Evolutionary conservation across 140 eudicot species (phyloP).

Genomic region (Cichorium intybus): DNA sequence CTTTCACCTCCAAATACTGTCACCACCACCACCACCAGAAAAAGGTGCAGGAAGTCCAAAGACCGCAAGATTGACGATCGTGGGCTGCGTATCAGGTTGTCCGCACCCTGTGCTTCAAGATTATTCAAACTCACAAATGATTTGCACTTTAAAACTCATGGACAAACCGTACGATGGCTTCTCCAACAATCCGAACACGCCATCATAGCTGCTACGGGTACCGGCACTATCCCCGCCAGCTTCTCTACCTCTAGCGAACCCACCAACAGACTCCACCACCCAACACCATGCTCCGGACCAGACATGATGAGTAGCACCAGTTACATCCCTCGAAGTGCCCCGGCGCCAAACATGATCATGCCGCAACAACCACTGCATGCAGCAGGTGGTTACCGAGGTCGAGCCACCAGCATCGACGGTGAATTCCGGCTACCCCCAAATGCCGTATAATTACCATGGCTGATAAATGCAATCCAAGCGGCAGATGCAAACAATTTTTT

Average conservation of each 20-base stretch:
- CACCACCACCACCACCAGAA: neutral
- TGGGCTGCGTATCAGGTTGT: conserved; percentile 1
- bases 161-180: neutral
- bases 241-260: neutral
- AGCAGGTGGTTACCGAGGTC: neutral
- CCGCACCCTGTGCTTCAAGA: neutral
- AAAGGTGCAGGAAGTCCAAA: neutral
- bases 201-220: conserved; percentile 5
- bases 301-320: neutral
- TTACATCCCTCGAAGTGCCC: neutral
- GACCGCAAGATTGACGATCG: neutral
- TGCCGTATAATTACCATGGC: neutral
- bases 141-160: neutral
- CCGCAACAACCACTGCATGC: neutral
- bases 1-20: neutral
- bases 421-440: neutral
- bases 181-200: neutral
- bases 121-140: neutral
- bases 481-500: too few species aligned
- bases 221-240: neutral
- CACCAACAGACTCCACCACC: neutral
- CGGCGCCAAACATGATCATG: neutral
- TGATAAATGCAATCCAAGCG: too few species aligned
- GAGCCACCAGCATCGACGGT: neutral
- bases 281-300: neutral